Evolutionary conservation across 371 early-diverging fungal genomes (phyloP).

Genomic region (Nosema muscidifuracis): DNA sequence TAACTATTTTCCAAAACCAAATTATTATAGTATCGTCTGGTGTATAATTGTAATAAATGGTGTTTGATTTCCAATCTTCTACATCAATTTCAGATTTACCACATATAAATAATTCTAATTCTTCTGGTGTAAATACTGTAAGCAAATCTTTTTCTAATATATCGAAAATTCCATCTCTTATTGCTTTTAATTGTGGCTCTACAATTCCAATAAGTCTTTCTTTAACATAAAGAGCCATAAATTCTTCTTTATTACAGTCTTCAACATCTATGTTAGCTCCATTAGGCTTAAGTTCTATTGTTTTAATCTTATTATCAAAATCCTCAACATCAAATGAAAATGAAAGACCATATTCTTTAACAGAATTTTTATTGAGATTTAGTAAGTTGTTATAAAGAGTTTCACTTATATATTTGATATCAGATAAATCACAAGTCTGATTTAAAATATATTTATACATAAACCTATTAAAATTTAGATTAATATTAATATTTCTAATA

Average conservation of each 20-base stretch:
- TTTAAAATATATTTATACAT: too few relatives aligned
- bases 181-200: slow-evolving; percentile 80
- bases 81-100: too few relatives aligned
- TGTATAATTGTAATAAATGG: slow-evolving; percentile 83
- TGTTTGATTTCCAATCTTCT: slow-evolving; percentile 95
- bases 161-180: slow-evolving; percentile 86
- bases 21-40: slow-evolving; percentile 76
- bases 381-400: too few relatives aligned
- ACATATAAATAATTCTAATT: slow-evolving; percentile 88
- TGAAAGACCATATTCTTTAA: too few relatives aligned
- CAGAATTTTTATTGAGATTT: too few relatives aligned
- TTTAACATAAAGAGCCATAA: slow-evolving; percentile 78
- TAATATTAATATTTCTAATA: background rate
- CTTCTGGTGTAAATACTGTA: slow-evolving; percentile 90
- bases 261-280: slow-evolving; percentile 83
- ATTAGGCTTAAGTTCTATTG: slow-evolving; percentile 75
- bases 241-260: slow-evolving; percentile 87
- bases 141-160: slow-evolving; percentile 78
- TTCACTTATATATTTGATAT: too few relatives aligned
- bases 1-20: slow-evolving; percentile 96
- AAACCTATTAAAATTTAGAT: background rate
- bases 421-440: too few relatives aligned
- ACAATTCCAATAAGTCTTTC: slow-evolving; percentile 76
- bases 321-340: too few relatives aligned
- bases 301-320: too few relatives aligned